Base-by-base conservation (phyloP, 1,139 yeast genomes). In the Nakaseomyces bracarensis region DNA sequence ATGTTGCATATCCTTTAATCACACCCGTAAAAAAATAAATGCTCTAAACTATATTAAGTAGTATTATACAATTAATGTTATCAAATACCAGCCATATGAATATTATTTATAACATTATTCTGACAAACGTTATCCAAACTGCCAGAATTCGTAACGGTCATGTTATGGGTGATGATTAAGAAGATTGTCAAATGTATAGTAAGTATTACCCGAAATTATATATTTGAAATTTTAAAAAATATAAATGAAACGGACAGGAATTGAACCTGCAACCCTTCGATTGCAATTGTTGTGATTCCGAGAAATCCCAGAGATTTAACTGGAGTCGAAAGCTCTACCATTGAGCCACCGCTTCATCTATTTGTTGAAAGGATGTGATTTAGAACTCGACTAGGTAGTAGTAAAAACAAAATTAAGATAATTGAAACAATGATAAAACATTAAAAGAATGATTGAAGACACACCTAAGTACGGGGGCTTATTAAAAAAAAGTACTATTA, bases 131-230 rank as follows among this genome's bases (percentile, higher is more conserved):
- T 53, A 77, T 93, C 59, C 96, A 89, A 65, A 89, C 96, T 13
- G 98, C 97, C 6, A 75, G 98, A 64, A 81, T 93, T 40, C 91
- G 93, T 36, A 84, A 89, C 60, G 99, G 99, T 41, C 98, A 93
- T 60, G 97, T 93, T 53, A 95, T 93, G 27, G 94, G 85, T 56
- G 96, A 87, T 59, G 93, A 83, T 56, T 95, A 91, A 31, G 94
- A 82, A 54, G 96, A 86, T 56, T n/a, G n/a, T n/a, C n/a, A n/a
- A n/a, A n/a, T n/a, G n/a, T n/a, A n/a, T n/a, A n/a, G n/a, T n/a
- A n/a, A n/a, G n/a, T n/a, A n/a, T n/a, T n/a, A n/a, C n/a, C n/a
- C 7, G 25, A 25, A 25, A 25, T 9, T 11, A 25, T 11, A 25
- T 4, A 3, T 11, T 25, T 25, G 9, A 6, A 14, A 28, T 28